Evolutionary conservation across 345 rosid species (phyloP).

Genomic region (Eucalyptus pauciflora): DNA sequence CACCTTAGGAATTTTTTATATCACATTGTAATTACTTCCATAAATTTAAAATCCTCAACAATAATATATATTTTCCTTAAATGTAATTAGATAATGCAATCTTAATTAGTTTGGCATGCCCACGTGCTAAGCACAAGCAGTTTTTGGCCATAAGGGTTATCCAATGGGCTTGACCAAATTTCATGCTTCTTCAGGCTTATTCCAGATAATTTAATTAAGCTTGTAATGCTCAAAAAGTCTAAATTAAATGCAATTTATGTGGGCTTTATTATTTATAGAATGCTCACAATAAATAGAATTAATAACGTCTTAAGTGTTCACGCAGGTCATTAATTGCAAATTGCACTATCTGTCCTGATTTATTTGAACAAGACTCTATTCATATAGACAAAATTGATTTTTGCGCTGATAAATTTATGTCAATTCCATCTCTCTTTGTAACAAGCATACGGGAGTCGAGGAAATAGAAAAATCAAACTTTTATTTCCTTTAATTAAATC

Average conservation of each 20-base stretch:
- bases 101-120: background rate
- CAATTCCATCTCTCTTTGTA: no score
- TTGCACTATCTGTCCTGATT: background rate
- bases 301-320: background rate
- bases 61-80: no score
- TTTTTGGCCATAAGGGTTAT: background rate
- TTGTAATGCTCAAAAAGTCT: background rate
- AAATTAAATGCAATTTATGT: background rate
- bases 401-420: background rate
- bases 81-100: background rate
- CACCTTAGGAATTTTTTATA: no score
- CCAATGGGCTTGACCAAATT: background rate
- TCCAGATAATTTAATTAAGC: background rate
- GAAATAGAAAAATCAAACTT: background rate
- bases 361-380: background rate
- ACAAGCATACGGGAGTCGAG: no score
- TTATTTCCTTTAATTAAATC: background rate
- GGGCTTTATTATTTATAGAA: background rate
- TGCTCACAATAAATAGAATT: background rate
- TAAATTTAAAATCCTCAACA: no score
- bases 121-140: background rate
- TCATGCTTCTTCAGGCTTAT: background rate
- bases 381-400: background rate
- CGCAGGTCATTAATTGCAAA: background rate
- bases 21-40: background rate